Evolutionary conservation across 2,329 filamentous ascomycete genomes (phyloP).

Genomic region (Madurella fahalii): DNA sequence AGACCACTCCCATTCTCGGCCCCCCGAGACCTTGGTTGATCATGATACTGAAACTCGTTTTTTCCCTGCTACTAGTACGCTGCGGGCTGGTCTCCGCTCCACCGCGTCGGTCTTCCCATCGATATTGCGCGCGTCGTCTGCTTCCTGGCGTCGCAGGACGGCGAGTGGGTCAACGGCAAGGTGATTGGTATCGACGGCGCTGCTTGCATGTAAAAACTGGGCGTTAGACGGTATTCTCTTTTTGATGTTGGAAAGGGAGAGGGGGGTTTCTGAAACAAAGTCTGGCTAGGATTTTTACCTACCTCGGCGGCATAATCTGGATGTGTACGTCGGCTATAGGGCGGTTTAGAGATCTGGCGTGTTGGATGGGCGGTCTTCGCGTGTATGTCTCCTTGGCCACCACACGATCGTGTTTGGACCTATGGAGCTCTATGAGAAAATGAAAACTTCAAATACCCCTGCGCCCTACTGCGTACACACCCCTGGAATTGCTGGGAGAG

Average conservation of each 20-base stretch:
- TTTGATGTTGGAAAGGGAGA: neutral
- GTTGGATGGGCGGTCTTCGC: too few species aligned
- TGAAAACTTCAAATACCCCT: too few species aligned
- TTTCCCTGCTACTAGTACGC: constrained; percentile 44
- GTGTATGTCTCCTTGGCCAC: too few species aligned
- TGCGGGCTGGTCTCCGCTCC: constrained; percentile 59
- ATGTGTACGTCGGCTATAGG: too few species aligned
- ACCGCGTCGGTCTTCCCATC: constrained; percentile 62
- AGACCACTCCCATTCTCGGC: constrained; percentile 10
- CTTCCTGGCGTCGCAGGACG: constrained; percentile 46
- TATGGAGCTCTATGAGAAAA: too few species aligned
- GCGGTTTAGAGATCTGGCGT: too few species aligned
- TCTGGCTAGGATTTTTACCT: too few species aligned
- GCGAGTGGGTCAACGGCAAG: constrained; percentile 46
- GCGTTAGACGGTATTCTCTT: neutral
- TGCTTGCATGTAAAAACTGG: constrained; percentile 30
- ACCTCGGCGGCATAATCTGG: too few species aligned
- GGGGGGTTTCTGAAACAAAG: neutral
- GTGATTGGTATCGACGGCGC: constrained; percentile 35
- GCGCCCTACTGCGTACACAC: too few species aligned
- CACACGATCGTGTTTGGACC: too few species aligned
- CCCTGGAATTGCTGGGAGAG: too few species aligned
- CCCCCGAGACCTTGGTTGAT: too few species aligned
- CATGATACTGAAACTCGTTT: neutral
- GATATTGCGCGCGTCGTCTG: constrained; percentile 64